Base-by-base conservation (phyloP, 1,139 yeast genomes). In the Wickerhamiella infanticola region DNA sequence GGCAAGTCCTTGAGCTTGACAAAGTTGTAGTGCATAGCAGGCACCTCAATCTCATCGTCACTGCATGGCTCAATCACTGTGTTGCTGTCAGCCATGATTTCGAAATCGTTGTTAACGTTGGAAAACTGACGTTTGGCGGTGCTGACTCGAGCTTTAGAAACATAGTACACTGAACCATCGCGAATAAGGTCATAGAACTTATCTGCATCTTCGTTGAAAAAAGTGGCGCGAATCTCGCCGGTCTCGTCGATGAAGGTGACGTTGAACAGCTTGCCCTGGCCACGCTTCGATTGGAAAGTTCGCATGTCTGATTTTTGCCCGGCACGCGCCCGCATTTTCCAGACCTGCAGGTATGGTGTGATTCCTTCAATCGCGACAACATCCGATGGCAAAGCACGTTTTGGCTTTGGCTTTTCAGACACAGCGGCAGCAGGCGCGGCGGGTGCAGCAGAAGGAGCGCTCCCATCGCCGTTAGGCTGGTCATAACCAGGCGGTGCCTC, bases 191-290 rank as follows among this genome's bases (percentile, higher is more conserved):
- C 81, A 64, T 75, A 80, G 58, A 75, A 81, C 58, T 75, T 77
- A 50, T 83, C 94, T 5, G 93, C 96, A 53, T 75, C 73, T 41
- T 85, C 93, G 60, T 83, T 84, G 64, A 93, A 93, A 3, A 94
- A 96, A 6, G 97, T 86, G 13, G 95, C 97, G 58, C 94, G 75
- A 56, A 93, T 93, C 66, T 90, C 98, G 57, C 94, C 95, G 5
- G 95, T 81, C 61, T 93, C 95, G 61, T 93, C 99, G 52, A 88
- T 67, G 53, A 93, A 77, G 55, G 86, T 84, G 39, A 85, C 85
- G 55, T 81, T 81, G 67, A 93, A 85, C 50, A 93, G 72, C 62
- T 84, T 83, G 46, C 98, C 98, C 53, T 81, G 86, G 50, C 95
- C 95, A 7, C 47, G 35, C 13, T 29, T 26, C 11, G 35, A 27